Conservation (phyloP, 805 yeast species). For the Wickerhamomyces bovis region DNA sequence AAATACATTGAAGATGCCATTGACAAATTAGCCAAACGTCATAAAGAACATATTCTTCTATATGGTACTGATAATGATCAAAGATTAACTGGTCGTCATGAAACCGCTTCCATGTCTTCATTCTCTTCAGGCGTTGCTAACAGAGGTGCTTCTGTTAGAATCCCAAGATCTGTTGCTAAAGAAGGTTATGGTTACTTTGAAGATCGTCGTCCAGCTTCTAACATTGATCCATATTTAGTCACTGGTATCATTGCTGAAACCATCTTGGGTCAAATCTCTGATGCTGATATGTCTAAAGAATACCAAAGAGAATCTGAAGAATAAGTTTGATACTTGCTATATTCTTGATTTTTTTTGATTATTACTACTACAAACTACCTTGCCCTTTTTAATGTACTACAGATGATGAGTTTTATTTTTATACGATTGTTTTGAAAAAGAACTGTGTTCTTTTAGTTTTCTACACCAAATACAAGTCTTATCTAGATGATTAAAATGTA, state of each 20-base stretch:
- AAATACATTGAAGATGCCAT: conserved; percentile 88
- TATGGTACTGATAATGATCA: conserved; percentile 93
- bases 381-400: not conserved
- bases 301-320: conserved; percentile 62
- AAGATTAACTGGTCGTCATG: conserved; percentile 98
- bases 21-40: conserved; percentile 91
- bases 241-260: conserved; percentile 98
- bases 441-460: not conserved
- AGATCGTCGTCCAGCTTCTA: conserved; percentile 99
- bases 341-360: not conserved
- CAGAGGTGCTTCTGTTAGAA: conserved; percentile 98
- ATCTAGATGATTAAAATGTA: not conserved
- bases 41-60: conserved; percentile 88
- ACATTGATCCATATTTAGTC: conserved; percentile 97
- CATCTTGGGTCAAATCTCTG: conserved; percentile 88
- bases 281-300: conserved; percentile 91
- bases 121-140: conserved; percentile 98
- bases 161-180: conserved; percentile 97
- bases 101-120: conserved; percentile 88
- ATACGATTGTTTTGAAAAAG: not conserved
- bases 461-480: not conserved
- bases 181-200: conserved; percentile 98
- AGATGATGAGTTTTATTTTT: not conserved
- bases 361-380: not conserved
- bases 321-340: not conserved